Evolutionary conservation across 192 early-diverging fungal species (phyloP).

Genomic region (Backusella westeae): DNA sequence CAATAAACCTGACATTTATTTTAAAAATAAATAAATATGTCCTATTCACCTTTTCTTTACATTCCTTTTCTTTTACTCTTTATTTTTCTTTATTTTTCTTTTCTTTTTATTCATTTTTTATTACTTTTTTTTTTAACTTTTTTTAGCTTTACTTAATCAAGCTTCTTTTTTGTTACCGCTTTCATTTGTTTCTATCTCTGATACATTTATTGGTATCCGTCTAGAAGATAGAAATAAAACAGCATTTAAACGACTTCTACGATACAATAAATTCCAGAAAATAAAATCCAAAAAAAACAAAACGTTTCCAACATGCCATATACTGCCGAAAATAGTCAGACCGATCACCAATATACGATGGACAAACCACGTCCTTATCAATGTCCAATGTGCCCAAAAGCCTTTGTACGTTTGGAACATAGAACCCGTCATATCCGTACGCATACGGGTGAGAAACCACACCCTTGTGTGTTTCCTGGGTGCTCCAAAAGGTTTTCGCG

Average conservation of each 20-base stretch:
- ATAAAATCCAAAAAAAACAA: neutral
- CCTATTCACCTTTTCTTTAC: neutral
- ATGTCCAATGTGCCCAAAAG: conserved; percentile 54
- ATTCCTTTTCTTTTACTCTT: neutral
- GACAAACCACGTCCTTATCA: conserved; percentile 49
- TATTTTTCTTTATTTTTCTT: neutral
- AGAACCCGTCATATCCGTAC: conserved; percentile 79
- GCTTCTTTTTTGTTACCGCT: neutral
- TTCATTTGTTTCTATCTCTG: neutral
- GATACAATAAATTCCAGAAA: neutral
- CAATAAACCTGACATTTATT: conserved; percentile 1
- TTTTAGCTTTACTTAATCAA: neutral
- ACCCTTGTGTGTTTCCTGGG: conserved; percentile 56
- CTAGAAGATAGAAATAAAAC: neutral
- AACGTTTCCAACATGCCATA: neutral
- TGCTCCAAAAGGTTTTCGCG: conserved; percentile 82
- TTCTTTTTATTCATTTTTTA: neutral
- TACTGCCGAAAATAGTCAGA: neutral
- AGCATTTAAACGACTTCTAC: neutral
- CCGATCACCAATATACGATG: neutral
- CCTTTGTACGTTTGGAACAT: conserved; percentile 80
- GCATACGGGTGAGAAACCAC: conserved; percentile 85
- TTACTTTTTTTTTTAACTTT: neutral
- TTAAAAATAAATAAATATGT: neutral
- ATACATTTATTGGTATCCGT: neutral